Conservation (phyloP, 768 basidiomycete species). For the Cubamyces lactineus region DNA sequence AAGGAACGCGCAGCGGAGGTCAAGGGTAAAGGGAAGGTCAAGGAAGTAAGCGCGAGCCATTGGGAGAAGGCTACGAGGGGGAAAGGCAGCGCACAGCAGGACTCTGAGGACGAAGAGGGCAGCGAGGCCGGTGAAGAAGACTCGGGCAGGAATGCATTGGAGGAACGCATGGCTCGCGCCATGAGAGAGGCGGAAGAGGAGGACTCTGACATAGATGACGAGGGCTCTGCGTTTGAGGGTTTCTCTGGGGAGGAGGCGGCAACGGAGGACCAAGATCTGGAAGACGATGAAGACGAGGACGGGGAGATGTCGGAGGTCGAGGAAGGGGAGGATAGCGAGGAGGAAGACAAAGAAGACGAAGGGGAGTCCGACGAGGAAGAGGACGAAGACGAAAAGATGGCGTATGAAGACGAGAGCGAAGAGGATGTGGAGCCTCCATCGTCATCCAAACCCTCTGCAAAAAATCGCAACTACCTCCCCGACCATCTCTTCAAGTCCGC, state of each 20-base stretch:
- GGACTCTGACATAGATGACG: slow-evolving; percentile 34
- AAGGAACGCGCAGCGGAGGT: slow-evolving; percentile 49
- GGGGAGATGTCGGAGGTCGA: slow-evolving; percentile 17
- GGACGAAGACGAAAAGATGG: slow-evolving; percentile 26
- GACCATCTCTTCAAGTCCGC: slow-evolving; percentile 67
- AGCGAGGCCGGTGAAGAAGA: slow-evolving; percentile 22
- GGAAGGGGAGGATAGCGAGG: slow-evolving; percentile 11
- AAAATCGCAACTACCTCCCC: slow-evolving; percentile 55
- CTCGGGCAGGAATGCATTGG: slow-evolving; percentile 26
- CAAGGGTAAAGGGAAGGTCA: slow-evolving; percentile 15
- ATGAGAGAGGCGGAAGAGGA: slow-evolving; percentile 45
- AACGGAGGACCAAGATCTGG: slow-evolving; percentile 19
- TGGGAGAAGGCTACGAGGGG: slow-evolving; percentile 26
- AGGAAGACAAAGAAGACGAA: slow-evolving; percentile 17
- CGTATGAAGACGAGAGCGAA: slow-evolving; percentile 25
- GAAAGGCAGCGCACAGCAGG: slow-evolving; percentile 13
- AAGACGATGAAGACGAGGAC: slow-evolving; percentile 15
- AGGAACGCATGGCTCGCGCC: slow-evolving; percentile 44
- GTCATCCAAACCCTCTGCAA: slow-evolving; percentile 13
- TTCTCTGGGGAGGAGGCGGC: slow-evolving; percentile 27
- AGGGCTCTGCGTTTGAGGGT: slow-evolving; percentile 28
- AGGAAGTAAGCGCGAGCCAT: slow-evolving; percentile 11
- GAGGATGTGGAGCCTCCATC: slow-evolving; percentile 27
- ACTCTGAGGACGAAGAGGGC: slow-evolving; percentile 22
- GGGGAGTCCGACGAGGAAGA: slow-evolving; percentile 1